Conservation (phyloP, 2,329 filamentous ascomycete genomes). For the Penicillium sp. region DNA sequence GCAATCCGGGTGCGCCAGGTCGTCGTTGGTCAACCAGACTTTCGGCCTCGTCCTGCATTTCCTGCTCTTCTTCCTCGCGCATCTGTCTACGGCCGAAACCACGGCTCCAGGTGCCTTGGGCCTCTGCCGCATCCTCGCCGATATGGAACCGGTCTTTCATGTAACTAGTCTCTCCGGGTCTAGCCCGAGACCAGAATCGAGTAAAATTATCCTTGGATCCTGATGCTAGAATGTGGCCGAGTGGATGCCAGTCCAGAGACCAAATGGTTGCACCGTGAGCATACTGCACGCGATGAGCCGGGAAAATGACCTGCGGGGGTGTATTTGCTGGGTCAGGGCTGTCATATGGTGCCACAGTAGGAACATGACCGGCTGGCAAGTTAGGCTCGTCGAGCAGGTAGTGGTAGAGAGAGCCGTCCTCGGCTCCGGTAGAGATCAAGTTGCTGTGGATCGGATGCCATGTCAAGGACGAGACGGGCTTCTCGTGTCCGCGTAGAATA, state of each 20-base stretch:
- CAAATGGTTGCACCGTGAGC: slow-evolving; percentile 96
- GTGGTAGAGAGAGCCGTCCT: slow-evolving; percentile 86
- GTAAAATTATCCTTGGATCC: slow-evolving; percentile 97
- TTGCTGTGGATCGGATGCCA: slow-evolving; percentile 95
- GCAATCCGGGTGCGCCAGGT: slow-evolving; percentile 60
- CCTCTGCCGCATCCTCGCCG: slow-evolving; percentile 88
- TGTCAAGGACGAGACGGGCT: slow-evolving; percentile 86
- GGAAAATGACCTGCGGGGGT: slow-evolving; percentile 86
- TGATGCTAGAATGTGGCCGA: slow-evolving; percentile 92
- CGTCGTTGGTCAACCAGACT: slow-evolving; percentile 89
- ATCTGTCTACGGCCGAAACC: slow-evolving; percentile 75
- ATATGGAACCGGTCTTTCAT: slow-evolving; percentile 94
- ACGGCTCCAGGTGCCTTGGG: slow-evolving; percentile 90
- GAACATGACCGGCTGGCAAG: slow-evolving; percentile 70
- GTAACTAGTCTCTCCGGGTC: slow-evolving; percentile 83
- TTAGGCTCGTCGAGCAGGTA: slow-evolving; percentile 97
- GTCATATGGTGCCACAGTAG: slow-evolving; percentile 81
- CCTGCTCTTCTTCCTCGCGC: slow-evolving; percentile 90
- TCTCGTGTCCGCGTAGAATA: slow-evolving; percentile 90
- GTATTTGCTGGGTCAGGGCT: slow-evolving; percentile 76
- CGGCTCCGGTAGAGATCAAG: slow-evolving; percentile 84
- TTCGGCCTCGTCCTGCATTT: slow-evolving; percentile 89
- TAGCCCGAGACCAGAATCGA: slow-evolving; percentile 89
- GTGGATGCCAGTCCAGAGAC: slow-evolving; percentile 96
- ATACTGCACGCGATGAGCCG: slow-evolving; percentile 81